Evolutionary conservation across 2,329 filamentous ascomycete species (phyloP).

Genomic region (Pestalotiopsis sp.): DNA sequence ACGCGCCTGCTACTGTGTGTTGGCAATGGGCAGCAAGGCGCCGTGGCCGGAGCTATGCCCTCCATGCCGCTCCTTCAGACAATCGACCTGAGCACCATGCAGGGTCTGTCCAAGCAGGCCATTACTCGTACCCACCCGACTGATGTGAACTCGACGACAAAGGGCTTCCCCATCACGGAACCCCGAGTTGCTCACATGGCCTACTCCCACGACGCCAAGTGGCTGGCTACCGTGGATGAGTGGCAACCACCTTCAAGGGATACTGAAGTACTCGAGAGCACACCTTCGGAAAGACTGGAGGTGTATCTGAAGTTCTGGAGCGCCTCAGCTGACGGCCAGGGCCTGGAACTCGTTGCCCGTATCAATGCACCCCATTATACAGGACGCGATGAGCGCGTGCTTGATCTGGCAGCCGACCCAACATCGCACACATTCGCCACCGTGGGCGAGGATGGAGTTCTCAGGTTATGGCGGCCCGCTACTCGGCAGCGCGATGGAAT

Average conservation of each 20-base stretch:
- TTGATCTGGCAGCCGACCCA: constrained; percentile 75
- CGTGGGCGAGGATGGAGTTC: constrained; percentile 76
- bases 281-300: constrained; percentile 61
- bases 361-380: constrained; percentile 81
- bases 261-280: constrained; percentile 56
- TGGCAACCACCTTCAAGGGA: constrained; percentile 80
- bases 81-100: constrained; percentile 79
- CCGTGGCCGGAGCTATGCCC: constrained; percentile 50
- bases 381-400: constrained; percentile 58
- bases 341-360: constrained; percentile 78
- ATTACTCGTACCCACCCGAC: constrained; percentile 87
- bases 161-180: constrained; percentile 72
- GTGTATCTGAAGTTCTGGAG: constrained; percentile 91
- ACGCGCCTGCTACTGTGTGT: constrained; percentile 71
- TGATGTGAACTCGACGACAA: constrained; percentile 74
- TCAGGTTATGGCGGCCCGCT: constrained; percentile 82
- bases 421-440: constrained; percentile 76
- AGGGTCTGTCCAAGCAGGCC: constrained; percentile 83
- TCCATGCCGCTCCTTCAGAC: constrained; percentile 73
- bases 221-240: constrained; percentile 90
- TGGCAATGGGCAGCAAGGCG: constrained; percentile 61
- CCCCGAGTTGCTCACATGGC: constrained; percentile 77
- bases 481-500: constrained; percentile 70
- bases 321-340: constrained; percentile 48
- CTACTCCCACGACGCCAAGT: constrained; percentile 79